These are phyloP conservation scores for Xylaria curta DNA, from an alignment of 495 filamentous ascomycete genomes.

Conservation along the genomic window DNA sequence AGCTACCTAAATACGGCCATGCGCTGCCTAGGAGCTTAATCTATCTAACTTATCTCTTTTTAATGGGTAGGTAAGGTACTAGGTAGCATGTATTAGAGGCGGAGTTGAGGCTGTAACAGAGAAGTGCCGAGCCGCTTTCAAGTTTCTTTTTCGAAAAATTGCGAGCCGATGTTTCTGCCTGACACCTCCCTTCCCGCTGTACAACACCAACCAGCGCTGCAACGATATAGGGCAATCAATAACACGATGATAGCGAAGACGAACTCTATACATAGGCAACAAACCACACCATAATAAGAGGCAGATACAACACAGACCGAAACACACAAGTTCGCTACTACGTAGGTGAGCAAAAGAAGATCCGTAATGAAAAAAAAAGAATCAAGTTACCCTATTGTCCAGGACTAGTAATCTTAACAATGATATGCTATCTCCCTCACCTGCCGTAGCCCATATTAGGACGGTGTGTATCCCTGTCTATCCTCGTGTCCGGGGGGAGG, in stretches of 20 bases:
- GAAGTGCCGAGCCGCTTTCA: not conserved
- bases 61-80: no score
- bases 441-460: not conserved
- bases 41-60: not conserved
- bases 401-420: not conserved
- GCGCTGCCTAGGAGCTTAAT: not conserved
- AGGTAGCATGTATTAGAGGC: not conserved
- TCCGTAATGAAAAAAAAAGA: not conserved
- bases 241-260: not conserved
- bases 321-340: not conserved
- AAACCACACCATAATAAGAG: not conserved
- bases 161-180: not conserved
- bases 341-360: not conserved
- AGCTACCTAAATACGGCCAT: not conserved
- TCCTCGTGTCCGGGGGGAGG: not conserved
- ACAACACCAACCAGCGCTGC: not conserved
- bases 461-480: constrained; percentile 5
- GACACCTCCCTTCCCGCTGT: not conserved
- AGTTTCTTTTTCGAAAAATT: not conserved
- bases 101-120: not conserved
- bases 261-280: not conserved
- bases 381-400: not conserved
- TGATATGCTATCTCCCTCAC: not conserved
- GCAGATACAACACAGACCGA: not conserved
- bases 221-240: not conserved